Conservation (phyloP, 352 stramenopile genomes). For the Phytophthora pistaciae region DNA sequence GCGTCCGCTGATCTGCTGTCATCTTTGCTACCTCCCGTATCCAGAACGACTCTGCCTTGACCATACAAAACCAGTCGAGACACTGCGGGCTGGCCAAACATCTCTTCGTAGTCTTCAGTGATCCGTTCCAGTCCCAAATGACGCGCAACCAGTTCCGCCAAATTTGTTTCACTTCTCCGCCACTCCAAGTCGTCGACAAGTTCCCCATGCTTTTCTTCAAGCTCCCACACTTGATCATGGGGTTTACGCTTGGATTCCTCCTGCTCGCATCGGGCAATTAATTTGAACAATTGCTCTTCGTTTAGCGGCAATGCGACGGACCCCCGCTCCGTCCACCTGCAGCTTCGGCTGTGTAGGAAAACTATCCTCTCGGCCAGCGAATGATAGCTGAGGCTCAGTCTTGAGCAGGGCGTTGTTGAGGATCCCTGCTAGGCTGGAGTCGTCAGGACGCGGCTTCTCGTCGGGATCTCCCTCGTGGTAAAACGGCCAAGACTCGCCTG, state of each 20-base stretch:
- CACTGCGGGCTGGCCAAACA: not conserved
- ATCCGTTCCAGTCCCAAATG: not conserved
- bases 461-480: not conserved
- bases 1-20: not conserved
- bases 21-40: not conserved
- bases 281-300: not conserved
- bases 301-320: not conserved
- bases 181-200: not conserved
- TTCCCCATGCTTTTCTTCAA: not conserved
- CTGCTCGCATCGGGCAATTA: not conserved
- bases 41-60: not conserved
- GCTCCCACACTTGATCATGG: not conserved
- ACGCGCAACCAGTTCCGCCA: not conserved
- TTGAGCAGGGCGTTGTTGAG: not conserved
- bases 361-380: not conserved
- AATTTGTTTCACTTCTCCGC: not conserved
- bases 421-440: not conserved
- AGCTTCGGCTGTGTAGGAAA: not conserved
- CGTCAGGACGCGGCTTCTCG: not conserved
- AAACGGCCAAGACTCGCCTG: not conserved
- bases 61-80: not conserved
- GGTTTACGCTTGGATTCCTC: not conserved
- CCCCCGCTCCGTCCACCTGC: not conserved
- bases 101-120: not conserved
- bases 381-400: not conserved